Base-by-base conservation (phyloP, 2,329 filamentous ascomycete species). In the Scedosporium boydii region DNA sequence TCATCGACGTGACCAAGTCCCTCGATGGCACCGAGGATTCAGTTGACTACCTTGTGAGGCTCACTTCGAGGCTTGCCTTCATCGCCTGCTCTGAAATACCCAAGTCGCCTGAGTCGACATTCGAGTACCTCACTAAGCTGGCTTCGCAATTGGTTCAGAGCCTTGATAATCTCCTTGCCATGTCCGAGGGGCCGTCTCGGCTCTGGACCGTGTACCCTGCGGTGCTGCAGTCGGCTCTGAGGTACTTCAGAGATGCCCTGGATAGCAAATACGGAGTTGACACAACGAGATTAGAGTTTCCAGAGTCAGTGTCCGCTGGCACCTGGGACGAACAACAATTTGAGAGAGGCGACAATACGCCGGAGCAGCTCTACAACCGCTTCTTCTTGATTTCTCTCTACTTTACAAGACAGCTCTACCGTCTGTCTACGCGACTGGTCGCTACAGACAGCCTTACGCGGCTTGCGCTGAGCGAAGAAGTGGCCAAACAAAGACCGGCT, bases 31-130 rank as follows among this genome's bases (percentile, higher is more conserved):
- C 4, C 63, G 61, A 9, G 38, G 67, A 71, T 9, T 67, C 69
- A 4, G 65, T 67, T 4, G 66, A 70, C 51, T 67, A 65, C 7
- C 71, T 78, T 4, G 70, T 72, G 34, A 69, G 69, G 29, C 70
- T 81, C 2, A 72, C 80, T 3, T 73, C 75, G 9, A 73, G 79
- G 1, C 66, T 85, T 2, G 78, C 78, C 3, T 80, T 77, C 61
- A 73, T 84, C 58, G 79, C 79, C 29, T 82, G 79, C 67, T 81
- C 79, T 1, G 71, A 75, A 48, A 63, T 76, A 0, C 73, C 75
- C 1, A 61, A 66, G 63, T 2, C 63, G 67, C 3, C 66, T 66
- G 1, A 66, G 68, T 5, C 69, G 71, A 1, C 68, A 5, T 53
- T 79, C n/a, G 63, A 69, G 14, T 75, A 81, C 64, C 79, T 79